Conservation (phyloP, 108 stramenopile genomes). For the Conticribra weissflogii region DNA sequence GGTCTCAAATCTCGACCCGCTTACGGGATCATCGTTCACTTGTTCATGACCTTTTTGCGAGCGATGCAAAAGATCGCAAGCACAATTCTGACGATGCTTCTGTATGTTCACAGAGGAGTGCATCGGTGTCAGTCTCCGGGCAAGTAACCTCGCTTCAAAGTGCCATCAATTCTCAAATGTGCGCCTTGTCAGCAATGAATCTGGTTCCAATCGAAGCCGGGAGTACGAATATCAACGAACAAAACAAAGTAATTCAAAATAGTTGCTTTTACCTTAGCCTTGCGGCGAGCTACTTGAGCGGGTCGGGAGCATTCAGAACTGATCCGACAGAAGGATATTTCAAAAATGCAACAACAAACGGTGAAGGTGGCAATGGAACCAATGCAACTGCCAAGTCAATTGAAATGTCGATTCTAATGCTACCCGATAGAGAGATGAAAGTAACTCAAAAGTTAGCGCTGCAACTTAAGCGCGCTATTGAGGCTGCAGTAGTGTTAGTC, state of each 20-base stretch:
- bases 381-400: slow-evolving; percentile 9
- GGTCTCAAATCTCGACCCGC: slow-evolving; percentile 20
- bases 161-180: slow-evolving; percentile 28
- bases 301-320: slow-evolving; percentile 32
- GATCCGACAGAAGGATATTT: slow-evolving; percentile 29
- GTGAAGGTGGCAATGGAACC: background rate
- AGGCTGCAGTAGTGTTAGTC: slow-evolving; percentile 47
- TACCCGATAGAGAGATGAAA: slow-evolving; percentile 20
- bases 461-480: slow-evolving; percentile 49
- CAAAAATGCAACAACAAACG: background rate
- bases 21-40: slow-evolving; percentile 39
- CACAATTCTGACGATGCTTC: slow-evolving; percentile 11
- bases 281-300: slow-evolving; percentile 45
- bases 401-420: slow-evolving; percentile 23
- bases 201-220: slow-evolving; percentile 49
- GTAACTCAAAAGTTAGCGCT: slow-evolving; percentile 35
- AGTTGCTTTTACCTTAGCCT: slow-evolving; percentile 54
- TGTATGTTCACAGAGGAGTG: background rate
- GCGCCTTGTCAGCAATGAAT: slow-evolving; percentile 32
- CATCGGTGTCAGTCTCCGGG: slow-evolving; percentile 18
- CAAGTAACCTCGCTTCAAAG: slow-evolving; percentile 34
- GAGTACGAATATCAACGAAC: slow-evolving; percentile 42
- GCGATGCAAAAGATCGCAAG: slow-evolving; percentile 8
- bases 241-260: slow-evolving; percentile 43
- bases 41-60: slow-evolving; percentile 40